phyloP scores from a whole-genome alignment of 225 moss, liverwort and hornwort genomes.

The Bryoerythrophyllum caledonicum region DNA sequence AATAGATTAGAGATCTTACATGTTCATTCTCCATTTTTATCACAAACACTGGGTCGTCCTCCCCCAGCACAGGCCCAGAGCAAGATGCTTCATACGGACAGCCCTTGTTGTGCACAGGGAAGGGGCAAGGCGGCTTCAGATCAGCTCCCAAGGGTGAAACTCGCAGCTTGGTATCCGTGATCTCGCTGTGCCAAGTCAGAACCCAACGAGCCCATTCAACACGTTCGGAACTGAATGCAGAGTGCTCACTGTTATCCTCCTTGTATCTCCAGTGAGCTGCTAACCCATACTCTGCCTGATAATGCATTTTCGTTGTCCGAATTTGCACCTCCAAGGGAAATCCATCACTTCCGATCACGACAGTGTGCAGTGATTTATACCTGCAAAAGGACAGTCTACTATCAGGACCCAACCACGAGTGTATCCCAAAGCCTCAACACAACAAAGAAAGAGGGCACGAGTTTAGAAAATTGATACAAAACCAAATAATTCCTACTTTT shows the following conservation, averaged over 20 bases:
- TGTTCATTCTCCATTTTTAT: constrained; percentile 81
- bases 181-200: constrained; percentile 93
- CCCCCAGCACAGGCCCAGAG: constrained; percentile 49
- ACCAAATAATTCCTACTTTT: neutral
- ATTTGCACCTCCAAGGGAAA: constrained; percentile 92
- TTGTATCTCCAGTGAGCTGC: constrained; percentile 99
- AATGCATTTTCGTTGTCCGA: constrained; percentile 89
- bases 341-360: constrained; percentile 76
- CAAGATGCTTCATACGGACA: constrained; percentile 66
- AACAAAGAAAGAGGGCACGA: neutral
- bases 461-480: neutral
- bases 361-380: constrained; percentile 86
- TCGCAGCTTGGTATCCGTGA: constrained; percentile 82
- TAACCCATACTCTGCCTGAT: constrained; percentile 91
- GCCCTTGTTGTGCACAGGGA: constrained; percentile 67
- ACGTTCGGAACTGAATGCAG: constrained; percentile 74
- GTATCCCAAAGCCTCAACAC: neutral
- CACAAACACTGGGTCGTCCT: constrained; percentile 81
- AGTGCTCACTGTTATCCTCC: constrained; percentile 74
- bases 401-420: neutral
- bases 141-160: constrained; percentile 63
- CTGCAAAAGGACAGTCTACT: constrained; percentile 34
- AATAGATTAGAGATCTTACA: constrained; percentile 43
- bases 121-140: constrained; percentile 84
- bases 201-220: constrained; percentile 99